Base-by-base conservation (phyloP, 2,329 filamentous ascomycete species). In the Diatrype stigma region DNA sequence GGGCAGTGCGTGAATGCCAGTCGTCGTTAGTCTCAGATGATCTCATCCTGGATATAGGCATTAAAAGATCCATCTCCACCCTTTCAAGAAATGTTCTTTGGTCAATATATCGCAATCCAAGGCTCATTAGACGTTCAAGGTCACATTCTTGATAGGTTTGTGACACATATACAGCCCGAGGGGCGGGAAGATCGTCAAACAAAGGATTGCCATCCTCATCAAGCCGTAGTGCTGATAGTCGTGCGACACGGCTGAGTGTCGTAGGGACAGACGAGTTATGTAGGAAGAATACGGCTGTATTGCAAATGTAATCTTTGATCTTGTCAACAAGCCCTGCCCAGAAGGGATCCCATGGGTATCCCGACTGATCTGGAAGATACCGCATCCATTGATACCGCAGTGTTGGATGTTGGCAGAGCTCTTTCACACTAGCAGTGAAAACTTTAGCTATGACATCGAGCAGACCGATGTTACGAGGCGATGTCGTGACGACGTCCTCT, bases 361-460 rank as follows among this genome's bases (percentile, higher is more conserved):
- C 49, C 0, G 55, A 46, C 8, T 54, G 42, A 2, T 61, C 57
- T 0, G 76, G 75, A 2, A 79, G 60, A 52, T 71, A 79, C 46
- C 64, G 60, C 68, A 73, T 71, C 76, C 76, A 79, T 3, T 63
- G 56, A 50, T 72, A 78, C 38, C 63, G 65, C 2, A 78, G 61
- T 0, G 54, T 60, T 1, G 59, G 47, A 45, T 74, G 66, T 2
- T 67, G 21, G 54, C 69, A 74, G 23, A 79, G 67, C 42, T 72
- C 53, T 6, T 60, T 49, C 1, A 76, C 60, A 0, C 70, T 73
- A 21, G 63, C 58, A 7, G 70, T 47, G 50, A 79, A 76, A 0
- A 67, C 65, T 0, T 64, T 57, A 0, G 70, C 68, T 11, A 79
- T 64, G 3, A 60, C 62, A 4, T 60, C 47, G 1, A 69, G 51